A percentile compares a stretch with the other conserved stretches of the same genome.
Conservation (phyloP, 306 rosid species). For the Psophocarpus tetragonolobus region DNA sequence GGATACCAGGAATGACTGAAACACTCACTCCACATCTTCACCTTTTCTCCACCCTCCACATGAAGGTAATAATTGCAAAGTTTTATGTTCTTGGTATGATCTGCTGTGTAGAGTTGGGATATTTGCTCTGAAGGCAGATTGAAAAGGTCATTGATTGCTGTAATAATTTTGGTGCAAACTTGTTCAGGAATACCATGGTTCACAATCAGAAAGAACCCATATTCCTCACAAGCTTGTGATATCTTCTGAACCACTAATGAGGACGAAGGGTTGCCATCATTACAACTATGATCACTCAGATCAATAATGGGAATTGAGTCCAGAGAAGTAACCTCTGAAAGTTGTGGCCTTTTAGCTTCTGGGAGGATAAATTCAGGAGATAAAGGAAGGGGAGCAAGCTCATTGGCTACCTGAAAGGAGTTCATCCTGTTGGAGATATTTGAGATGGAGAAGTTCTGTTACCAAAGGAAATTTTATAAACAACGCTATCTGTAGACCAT, state of each 20-base stretch:
- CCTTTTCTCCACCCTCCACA: constrained; percentile 51
- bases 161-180: constrained; percentile 37
- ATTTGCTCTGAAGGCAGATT: constrained; percentile 41
- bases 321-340: constrained; percentile 36
- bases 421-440: constrained; percentile 19
- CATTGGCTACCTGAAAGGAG: constrained; percentile 35
- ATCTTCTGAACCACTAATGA: constrained; percentile 35
- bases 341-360: constrained; percentile 45
- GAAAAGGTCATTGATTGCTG: constrained; percentile 41
- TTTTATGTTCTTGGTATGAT: constrained; percentile 35
- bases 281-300: neutral
- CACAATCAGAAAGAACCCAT: constrained; percentile 52
- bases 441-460: neutral
- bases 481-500: no score
- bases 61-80: constrained; percentile 36
- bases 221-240: constrained; percentile 52
- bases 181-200: constrained; percentile 54
- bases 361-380: constrained; percentile 47
- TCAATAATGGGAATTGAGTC: constrained; percentile 55
- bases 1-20: constrained; percentile 50
- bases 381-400: constrained; percentile 30
- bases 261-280: neutral
- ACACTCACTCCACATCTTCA: constrained; percentile 54
- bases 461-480: neutral
- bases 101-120: constrained; percentile 33